These are phyloP conservation scores for Cucumis cinereus DNA, from an alignment of 306 rosid species.

Conservation along the genomic window DNA sequence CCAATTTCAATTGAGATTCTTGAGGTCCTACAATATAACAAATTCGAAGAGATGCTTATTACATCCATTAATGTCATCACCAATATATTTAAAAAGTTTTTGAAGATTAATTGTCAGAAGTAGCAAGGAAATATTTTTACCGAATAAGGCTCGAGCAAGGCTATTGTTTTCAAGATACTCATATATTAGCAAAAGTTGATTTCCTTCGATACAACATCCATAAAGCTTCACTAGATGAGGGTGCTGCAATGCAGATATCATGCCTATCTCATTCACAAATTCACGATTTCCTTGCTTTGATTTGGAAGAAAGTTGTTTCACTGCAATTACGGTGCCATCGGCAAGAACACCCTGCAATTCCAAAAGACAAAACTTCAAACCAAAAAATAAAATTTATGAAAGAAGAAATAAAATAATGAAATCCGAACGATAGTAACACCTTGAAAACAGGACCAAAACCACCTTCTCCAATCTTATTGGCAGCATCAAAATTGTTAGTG, in stretches of 20 bases:
- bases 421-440: constrained; percentile 3
- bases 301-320: constrained; percentile 4
- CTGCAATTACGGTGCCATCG: constrained; percentile 5
- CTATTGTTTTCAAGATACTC: constrained; percentile 19
- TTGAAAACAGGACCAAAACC: constrained; percentile 40
- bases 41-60: background rate
- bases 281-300: constrained; percentile 10
- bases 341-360: background rate
- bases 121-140: background rate
- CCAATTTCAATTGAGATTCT: constrained; percentile 15
- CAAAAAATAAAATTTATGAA: background rate
- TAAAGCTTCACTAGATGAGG: constrained; percentile 3
- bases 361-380: background rate
- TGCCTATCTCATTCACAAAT: constrained; percentile 3
- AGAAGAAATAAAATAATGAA: background rate
- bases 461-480: constrained; percentile 37
- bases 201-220: constrained; percentile 8
- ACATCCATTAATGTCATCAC: background rate
- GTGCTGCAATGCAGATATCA: constrained; percentile 9
- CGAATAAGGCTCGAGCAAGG: constrained; percentile 5
- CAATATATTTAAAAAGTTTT: background rate
- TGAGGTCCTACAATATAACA: background rate
- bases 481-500: constrained; percentile 23
- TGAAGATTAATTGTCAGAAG: background rate
- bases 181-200: constrained; percentile 11